These are phyloP conservation scores for Lachnellula willkommii DNA, from an alignment of 2,329 filamentous ascomycete species.

Conservation along the genomic window DNA sequence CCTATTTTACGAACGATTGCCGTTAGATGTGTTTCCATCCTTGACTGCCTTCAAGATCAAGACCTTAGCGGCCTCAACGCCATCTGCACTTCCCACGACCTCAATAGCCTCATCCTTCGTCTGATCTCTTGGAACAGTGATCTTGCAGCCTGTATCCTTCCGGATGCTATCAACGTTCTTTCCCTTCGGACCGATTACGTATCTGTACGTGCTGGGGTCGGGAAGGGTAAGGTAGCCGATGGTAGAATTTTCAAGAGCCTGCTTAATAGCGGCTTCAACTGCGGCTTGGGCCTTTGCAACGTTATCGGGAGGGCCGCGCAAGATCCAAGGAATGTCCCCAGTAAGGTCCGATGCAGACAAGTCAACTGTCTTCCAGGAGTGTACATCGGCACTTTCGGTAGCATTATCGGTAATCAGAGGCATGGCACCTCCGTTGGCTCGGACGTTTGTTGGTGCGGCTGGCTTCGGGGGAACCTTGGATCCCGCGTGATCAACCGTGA, in stretches of 20 bases:
- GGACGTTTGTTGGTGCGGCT: slow-evolving; percentile 41
- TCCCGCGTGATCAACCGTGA: slow-evolving; percentile 87
- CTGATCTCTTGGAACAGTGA: slow-evolving; percentile 85
- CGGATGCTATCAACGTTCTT: slow-evolving; percentile 90
- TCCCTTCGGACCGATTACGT: slow-evolving; percentile 83
- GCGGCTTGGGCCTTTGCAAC: slow-evolving; percentile 74
- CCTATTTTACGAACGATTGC: slow-evolving; percentile 6
- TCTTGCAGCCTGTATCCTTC: slow-evolving; percentile 86
- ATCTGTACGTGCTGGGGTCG: slow-evolving; percentile 82
- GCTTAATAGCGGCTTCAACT: slow-evolving; percentile 67
- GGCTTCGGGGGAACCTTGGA: slow-evolving; percentile 70
- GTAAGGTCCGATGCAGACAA: slow-evolving; percentile 45
- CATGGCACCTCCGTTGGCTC: slow-evolving; percentile 57
- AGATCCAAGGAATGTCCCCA: slow-evolving; percentile 81
- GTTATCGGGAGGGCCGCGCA: slow-evolving; percentile 72
- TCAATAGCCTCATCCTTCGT: slow-evolving; percentile 76
- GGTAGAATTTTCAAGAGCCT: slow-evolving; percentile 62
- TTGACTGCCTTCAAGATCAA: slow-evolving; percentile 80
- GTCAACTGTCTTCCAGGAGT: slow-evolving; percentile 82
- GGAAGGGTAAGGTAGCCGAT: slow-evolving; percentile 83
- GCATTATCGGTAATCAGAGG: slow-evolving; percentile 92
- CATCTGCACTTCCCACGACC: slow-evolving; percentile 72
- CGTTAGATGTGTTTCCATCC: slow-evolving; percentile 34
- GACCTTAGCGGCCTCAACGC: slow-evolving; percentile 80
- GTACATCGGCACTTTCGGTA: slow-evolving; percentile 55